phyloP scores from a whole-genome alignment of 495 filamentous ascomycete genomes.

The Thermothielavioides terrestris region DNA sequence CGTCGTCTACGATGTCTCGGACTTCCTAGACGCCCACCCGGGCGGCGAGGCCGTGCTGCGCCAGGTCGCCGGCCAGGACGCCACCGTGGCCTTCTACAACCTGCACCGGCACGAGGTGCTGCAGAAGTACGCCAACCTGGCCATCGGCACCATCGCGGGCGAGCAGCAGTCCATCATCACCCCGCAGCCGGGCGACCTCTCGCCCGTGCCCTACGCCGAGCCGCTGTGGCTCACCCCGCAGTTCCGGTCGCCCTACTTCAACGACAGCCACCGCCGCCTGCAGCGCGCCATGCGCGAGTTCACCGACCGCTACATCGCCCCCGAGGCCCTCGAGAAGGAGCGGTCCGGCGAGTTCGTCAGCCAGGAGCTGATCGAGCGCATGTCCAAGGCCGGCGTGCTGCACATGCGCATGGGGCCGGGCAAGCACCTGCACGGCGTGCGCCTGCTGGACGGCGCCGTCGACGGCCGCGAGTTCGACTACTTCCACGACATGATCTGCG shows the following conservation, averaged over 20 bases:
- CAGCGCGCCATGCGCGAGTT: slow-evolving; percentile 68
- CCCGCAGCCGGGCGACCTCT: slow-evolving; percentile 62
- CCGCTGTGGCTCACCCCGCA: slow-evolving; percentile 69
- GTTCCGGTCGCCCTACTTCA: slow-evolving; percentile 79
- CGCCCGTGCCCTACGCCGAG: slow-evolving; percentile 71
- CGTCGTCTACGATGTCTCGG: slow-evolving; percentile 86
- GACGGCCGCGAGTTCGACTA: slow-evolving; percentile 80
- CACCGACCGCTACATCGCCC: slow-evolving; percentile 58
- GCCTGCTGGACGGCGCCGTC: slow-evolving; percentile 59
- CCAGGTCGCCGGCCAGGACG: slow-evolving; percentile 77
- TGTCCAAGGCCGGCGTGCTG: slow-evolving; percentile 64
- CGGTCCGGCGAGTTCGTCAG: slow-evolving; percentile 63
- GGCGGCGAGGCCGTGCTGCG: slow-evolving; percentile 76
- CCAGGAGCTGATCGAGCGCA: slow-evolving; percentile 68
- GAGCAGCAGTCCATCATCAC: slow-evolving; percentile 67
- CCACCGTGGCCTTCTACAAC: slow-evolving; percentile 84
- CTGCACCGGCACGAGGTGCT: slow-evolving; percentile 89
- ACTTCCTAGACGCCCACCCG: slow-evolving; percentile 86
- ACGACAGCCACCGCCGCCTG: slow-evolving; percentile 61
- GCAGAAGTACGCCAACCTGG: slow-evolving; percentile 63
- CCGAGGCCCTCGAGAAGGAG: slow-evolving; percentile 75
- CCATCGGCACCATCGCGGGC: slow-evolving; percentile 64
- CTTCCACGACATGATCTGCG: slow-evolving; percentile 71
- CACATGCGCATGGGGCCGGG: slow-evolving; percentile 81
- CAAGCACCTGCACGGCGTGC: slow-evolving; percentile 65